Evolutionary conservation across 2,329 filamentous ascomycete species (phyloP).

Genomic region (Ascochyta viciae-villosae): DNA sequence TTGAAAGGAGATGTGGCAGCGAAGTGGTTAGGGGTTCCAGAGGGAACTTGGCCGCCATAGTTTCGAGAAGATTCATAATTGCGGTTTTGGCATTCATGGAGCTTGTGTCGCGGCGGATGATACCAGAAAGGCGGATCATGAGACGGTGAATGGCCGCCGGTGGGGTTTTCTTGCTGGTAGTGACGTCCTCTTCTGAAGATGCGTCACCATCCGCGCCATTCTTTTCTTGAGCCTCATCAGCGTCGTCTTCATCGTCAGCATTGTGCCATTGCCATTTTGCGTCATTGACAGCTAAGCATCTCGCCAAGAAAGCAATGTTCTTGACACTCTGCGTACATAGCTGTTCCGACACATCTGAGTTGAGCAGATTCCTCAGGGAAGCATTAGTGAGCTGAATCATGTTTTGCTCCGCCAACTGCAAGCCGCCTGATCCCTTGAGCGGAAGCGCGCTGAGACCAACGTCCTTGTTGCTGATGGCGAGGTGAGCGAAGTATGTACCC

Average conservation of each 20-base stretch:
- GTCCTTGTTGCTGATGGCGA: slow-evolving; percentile 69
- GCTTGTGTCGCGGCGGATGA: slow-evolving; percentile 72
- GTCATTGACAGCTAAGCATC: slow-evolving; percentile 66
- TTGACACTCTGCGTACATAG: slow-evolving; percentile 81
- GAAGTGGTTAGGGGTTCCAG: slow-evolving; percentile 65
- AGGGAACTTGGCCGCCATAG: slow-evolving; percentile 69
- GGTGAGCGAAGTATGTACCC: slow-evolving; percentile 79
- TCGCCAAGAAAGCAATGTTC: slow-evolving; percentile 82
- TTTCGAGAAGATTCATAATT: slow-evolving; percentile 75
- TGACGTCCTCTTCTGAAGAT: slow-evolving; percentile 46
- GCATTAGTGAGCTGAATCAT: slow-evolving; percentile 66
- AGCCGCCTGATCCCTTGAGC: slow-evolving; percentile 72
- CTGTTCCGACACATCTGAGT: slow-evolving; percentile 70
- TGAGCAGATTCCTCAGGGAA: slow-evolving; percentile 67
- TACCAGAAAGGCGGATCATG: slow-evolving; percentile 77
- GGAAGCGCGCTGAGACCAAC: slow-evolving; percentile 63
- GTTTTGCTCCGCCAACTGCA: slow-evolving; percentile 69
- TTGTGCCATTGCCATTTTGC: slow-evolving; percentile 55
- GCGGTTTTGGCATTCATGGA: slow-evolving; percentile 77
- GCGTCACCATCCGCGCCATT: slow-evolving; percentile 46
- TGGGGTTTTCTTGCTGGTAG: slow-evolving; percentile 25
- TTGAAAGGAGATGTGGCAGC: slow-evolving; percentile 69
- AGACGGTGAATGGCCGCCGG: slow-evolving; percentile 72
- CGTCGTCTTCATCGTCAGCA: slow-evolving; percentile 52
- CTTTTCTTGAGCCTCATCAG: slow-evolving; percentile 52